Conservation (phyloP, 148 eudicot species). For the Nyssa sinensis region DNA sequence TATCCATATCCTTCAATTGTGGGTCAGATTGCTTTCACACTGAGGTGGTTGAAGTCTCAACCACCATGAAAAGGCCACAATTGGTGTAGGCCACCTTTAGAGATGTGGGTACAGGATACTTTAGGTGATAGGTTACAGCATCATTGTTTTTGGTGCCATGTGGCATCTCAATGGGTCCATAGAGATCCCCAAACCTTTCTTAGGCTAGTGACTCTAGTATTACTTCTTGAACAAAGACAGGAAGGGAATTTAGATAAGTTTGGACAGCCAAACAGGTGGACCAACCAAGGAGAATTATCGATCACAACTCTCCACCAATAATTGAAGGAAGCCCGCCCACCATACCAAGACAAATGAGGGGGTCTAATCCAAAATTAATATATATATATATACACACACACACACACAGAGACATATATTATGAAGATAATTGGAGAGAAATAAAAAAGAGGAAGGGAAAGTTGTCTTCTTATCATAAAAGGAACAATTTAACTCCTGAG, state of each 20-base stretch:
- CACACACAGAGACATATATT: too few species aligned
- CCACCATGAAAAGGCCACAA: background rate
- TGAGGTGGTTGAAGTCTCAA: background rate
- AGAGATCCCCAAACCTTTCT: background rate
- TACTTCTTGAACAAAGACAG: background rate
- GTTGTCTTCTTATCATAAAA: background rate
- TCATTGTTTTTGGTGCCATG: background rate
- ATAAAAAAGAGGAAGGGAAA: background rate
- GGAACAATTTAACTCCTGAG: background rate
- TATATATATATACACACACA: too few species aligned
- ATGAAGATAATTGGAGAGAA: background rate
- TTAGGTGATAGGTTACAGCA: background rate
- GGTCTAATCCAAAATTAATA: constrained; percentile 5
- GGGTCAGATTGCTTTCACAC: background rate
- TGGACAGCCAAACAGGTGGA: constrained; percentile 39
- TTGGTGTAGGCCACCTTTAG: background rate
- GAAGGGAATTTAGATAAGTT: constrained; percentile 2
- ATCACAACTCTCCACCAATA: constrained; percentile 31
- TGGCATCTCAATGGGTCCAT: background rate
- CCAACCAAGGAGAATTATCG: constrained; percentile 27
- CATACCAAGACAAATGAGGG: constrained; percentile 9
- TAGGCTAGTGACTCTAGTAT: background rate
- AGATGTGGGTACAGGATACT: background rate
- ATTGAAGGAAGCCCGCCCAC: constrained; percentile 27
- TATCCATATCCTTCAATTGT: background rate